phyloP scores from a whole-genome alignment of 106 monocot genomes.

The Ottelia alismoides region DNA sequence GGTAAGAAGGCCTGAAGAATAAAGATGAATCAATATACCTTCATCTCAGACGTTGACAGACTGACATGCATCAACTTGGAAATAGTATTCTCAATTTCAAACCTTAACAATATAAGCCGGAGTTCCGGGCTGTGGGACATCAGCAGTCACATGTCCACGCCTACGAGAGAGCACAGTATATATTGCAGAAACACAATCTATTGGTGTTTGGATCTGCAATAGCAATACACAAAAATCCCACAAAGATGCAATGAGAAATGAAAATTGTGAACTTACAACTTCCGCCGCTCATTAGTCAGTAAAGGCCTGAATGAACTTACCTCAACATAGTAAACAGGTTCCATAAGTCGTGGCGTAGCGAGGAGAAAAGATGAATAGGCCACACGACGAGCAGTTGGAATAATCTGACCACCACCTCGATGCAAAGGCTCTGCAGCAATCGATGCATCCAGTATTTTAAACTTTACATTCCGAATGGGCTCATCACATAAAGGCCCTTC shows the following conservation, averaged over 20 bases:
- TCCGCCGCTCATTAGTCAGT: no score
- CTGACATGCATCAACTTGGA: no score
- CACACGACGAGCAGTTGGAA: slow-evolving; percentile 90
- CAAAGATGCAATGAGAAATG: no score
- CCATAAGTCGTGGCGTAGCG: slow-evolving; percentile 96
- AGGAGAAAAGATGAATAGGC: slow-evolving; percentile 88
- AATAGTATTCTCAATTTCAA: neutral
- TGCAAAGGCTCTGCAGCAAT: slow-evolving; percentile 88
- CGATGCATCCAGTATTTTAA: slow-evolving; percentile 84
- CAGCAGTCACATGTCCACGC: slow-evolving; percentile 94
- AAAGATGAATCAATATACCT: no score
- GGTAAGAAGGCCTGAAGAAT: slow-evolving; percentile 98
- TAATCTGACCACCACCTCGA: slow-evolving; percentile 98
- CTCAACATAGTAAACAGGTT: slow-evolving; percentile 98
- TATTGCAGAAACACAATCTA: slow-evolving; percentile 97
- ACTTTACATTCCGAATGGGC: slow-evolving; percentile 95
- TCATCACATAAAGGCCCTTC: slow-evolving; percentile 99
- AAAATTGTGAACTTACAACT: no score
- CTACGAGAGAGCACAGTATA: slow-evolving; percentile 84
- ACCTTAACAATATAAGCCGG: slow-evolving; percentile 98
- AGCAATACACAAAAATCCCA: no score
- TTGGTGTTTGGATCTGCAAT: slow-evolving; percentile 89
- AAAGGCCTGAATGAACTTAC: no score
- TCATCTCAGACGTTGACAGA: no score
- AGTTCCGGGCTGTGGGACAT: slow-evolving; percentile 89